Evolutionary conservation across 306 rosid species (phyloP).

Genomic region (Ormosia emarginata): DNA sequence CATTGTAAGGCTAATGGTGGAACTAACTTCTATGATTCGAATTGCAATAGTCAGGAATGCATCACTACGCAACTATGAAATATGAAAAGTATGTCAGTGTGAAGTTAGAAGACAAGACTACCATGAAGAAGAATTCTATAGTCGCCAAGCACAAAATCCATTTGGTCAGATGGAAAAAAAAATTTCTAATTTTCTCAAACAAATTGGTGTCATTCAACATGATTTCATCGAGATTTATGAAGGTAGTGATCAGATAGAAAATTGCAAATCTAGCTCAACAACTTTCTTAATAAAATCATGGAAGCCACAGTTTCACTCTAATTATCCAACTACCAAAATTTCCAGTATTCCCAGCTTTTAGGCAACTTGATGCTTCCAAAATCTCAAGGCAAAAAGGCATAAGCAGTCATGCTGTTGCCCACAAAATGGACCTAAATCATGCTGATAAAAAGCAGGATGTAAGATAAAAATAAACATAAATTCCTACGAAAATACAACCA

Average conservation of each 20-base stretch:
- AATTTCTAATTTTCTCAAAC: too few relatives aligned
- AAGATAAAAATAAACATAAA: background rate
- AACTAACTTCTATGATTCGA: too few relatives aligned
- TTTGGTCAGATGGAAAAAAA: too few relatives aligned
- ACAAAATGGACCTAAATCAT: background rate
- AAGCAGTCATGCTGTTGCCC: background rate
- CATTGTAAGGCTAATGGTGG: background rate
- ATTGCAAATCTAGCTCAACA: background rate
- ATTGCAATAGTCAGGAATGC: too few relatives aligned
- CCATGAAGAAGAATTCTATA: background rate
- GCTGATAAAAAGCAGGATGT: background rate
- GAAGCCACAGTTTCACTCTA: conserved; percentile 2
- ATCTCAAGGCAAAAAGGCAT: conserved; percentile 1
- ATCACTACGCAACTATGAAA: background rate
- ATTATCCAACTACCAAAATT: background rate
- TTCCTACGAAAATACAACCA: background rate
- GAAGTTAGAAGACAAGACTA: background rate
- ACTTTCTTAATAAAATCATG: background rate
- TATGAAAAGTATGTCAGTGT: background rate
- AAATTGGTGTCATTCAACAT: too few relatives aligned
- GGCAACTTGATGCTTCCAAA: background rate
- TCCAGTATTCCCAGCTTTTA: background rate
- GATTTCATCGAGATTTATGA: background rate
- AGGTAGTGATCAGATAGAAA: background rate
- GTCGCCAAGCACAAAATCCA: too few relatives aligned